These are phyloP conservation scores for Puccinia horiana DNA, from an alignment of 1,284 basidiomycete genomes.

Conservation along the genomic window DNA sequence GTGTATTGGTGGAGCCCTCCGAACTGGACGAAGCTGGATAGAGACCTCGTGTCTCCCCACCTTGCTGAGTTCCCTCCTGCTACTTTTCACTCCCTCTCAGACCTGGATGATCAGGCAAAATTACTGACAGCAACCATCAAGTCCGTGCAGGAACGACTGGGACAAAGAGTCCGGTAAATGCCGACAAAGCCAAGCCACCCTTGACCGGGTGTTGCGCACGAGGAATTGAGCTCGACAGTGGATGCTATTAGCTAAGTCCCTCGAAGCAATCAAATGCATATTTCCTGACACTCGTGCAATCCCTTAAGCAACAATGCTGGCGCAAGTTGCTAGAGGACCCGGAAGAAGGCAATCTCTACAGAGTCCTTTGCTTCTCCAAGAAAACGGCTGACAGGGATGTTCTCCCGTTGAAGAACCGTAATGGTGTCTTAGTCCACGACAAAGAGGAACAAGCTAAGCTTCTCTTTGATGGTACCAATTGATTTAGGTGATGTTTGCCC, in stretches of 20 bases:
- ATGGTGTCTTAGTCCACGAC: background rate
- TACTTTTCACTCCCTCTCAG: background rate
- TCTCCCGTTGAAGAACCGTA: background rate
- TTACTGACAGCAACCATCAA: background rate
- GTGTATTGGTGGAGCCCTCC: background rate
- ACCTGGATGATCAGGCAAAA: background rate
- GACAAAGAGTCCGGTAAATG: background rate
- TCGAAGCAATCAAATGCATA: background rate
- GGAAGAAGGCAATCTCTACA: background rate
- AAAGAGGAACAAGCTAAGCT: background rate
- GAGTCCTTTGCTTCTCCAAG: background rate
- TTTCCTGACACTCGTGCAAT: background rate
- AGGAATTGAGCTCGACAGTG: background rate
- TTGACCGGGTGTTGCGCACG: background rate
- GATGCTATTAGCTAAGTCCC: background rate
- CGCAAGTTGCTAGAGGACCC: background rate
- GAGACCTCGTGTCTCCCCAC: background rate
- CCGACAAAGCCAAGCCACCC: slow-evolving; percentile 15
- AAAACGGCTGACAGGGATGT: background rate
- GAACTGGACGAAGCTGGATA: background rate
- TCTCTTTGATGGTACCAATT: background rate
- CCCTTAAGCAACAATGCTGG: background rate
- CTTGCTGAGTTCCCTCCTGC: background rate
- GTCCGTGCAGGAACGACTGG: background rate
- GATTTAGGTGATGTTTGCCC: background rate